Conservation (phyloP, 768 basidiomycete genomes). For the Podaxis sp. region DNA sequence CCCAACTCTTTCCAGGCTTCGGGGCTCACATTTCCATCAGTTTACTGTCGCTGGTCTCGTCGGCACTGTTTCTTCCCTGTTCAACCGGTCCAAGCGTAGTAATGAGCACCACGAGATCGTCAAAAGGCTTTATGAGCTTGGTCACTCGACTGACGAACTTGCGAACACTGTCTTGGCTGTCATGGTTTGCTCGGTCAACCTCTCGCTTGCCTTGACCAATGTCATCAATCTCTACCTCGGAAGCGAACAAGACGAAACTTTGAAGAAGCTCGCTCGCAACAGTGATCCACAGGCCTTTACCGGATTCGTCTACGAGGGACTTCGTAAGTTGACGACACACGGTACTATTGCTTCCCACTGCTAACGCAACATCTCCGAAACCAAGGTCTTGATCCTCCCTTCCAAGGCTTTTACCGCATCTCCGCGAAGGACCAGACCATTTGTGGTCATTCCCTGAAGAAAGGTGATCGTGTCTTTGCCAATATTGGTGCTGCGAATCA, state of each 20-base stretch:
- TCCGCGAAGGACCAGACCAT: constrained; percentile 45
- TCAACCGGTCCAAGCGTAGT: constrained; percentile 42
- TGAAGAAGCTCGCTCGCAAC: constrained; percentile 34
- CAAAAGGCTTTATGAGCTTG: constrained; percentile 54
- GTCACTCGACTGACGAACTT: constrained; percentile 56
- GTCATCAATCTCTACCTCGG: constrained; percentile 64
- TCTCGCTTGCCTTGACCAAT: constrained; percentile 69
- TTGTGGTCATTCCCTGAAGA: constrained; percentile 38
- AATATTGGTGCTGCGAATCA: constrained; percentile 55
- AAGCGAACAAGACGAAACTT: constrained; percentile 36
- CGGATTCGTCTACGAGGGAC: constrained; percentile 63
- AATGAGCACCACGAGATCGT: constrained; percentile 49
- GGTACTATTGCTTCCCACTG: background rate
- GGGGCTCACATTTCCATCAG: constrained; percentile 17
- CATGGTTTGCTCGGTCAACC: constrained; percentile 65
- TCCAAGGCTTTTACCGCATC: constrained; percentile 67
- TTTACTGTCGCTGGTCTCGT: constrained; percentile 39
- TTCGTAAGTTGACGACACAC: constrained; percentile 47
- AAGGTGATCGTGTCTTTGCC: constrained; percentile 59
- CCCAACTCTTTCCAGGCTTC: background rate
- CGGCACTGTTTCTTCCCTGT: constrained; percentile 42
- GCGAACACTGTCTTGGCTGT: constrained; percentile 72
- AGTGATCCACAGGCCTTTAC: constrained; percentile 39
- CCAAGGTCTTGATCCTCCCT: constrained; percentile 69
- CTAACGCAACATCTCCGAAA: constrained; percentile 8